These are phyloP conservation scores for Erigeron philadelphicus DNA, from an alignment of 140 eudicot genomes.

Conservation along the genomic window DNA sequence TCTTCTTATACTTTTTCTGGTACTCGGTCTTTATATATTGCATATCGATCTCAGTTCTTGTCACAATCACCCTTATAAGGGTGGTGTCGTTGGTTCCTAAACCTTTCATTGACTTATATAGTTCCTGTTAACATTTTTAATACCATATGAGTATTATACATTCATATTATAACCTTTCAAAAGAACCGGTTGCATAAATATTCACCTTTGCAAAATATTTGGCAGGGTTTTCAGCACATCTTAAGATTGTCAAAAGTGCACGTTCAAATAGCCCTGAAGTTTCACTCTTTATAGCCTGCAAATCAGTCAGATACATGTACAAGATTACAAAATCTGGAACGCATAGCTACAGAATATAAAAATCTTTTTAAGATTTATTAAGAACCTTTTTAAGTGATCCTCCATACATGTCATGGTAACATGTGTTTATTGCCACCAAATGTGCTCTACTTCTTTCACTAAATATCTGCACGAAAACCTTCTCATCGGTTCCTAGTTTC, in stretches of 20 bases:
- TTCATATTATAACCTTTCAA: not conserved
- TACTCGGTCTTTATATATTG: constrained; percentile 52
- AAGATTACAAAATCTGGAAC: constrained; percentile 16
- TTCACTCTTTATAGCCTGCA: constrained; percentile 54
- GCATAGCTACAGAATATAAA: not conserved
- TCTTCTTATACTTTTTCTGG: constrained; percentile 44
- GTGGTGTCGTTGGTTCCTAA: constrained; percentile 45
- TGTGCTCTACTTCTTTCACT: constrained; percentile 54
- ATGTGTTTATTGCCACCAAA: constrained; percentile 38
- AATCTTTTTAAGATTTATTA: not conserved
- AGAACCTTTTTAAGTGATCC: constrained; percentile 49
- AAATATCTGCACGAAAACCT: constrained; percentile 38
- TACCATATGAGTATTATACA: constrained; percentile 8
- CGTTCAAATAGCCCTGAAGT: constrained; percentile 46
- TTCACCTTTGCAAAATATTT: constrained; percentile 55
- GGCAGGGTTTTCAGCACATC: constrained; percentile 51
- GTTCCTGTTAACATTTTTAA: constrained; percentile 34
- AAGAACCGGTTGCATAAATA: not conserved
- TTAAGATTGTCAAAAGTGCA: constrained; percentile 46
- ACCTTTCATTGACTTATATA: constrained; percentile 48
- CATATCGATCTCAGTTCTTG: constrained; percentile 55
- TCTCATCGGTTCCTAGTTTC: constrained; percentile 51
- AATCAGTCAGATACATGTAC: constrained; percentile 6
- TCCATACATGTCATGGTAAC: constrained; percentile 47
- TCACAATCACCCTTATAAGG: constrained; percentile 47